Evolutionary conservation across 2,329 filamentous ascomycete species (phyloP), one percentile per base, ranked within the genome.

Genomic region (Xylariaceae sp.): DNA sequence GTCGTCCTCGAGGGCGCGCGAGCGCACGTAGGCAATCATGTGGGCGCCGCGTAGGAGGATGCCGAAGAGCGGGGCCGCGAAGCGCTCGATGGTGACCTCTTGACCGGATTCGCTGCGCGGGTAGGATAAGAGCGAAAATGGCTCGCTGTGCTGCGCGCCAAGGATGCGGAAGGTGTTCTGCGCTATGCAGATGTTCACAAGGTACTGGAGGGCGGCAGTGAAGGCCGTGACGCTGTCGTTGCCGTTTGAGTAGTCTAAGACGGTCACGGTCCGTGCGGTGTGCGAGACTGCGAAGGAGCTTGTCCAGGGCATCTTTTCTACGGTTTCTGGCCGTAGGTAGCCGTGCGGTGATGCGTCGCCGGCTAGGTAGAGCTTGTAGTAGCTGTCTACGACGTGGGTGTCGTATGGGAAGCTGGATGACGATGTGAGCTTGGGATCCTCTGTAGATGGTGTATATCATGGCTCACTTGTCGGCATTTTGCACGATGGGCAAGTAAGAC

Each of bases 41-140:
- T 89, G 83, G 0, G 74, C 80, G 45, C 86, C 86, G 63, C 85
- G 86, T 5, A 79, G 81, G 23, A 84, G 78, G 50, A 88, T 78
- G 2, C 86, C 86, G 62, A 89, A 88, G 2, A 89, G 75, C 3
- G 80, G 76, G 57, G 76, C 78, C 0, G 81, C 82, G 53, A 78
- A 77, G 9, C 85, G 78, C 61, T 71, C 68, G 51, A 70, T 61
- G 30, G 61, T 63, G 52, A 7, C 9, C 50, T 44, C 1, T 9
- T 53, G 1, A 30, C 60, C 13, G 23, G 1, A 1, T 18, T 48
- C 15, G 23, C 44, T 49, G 53, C 56, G 37, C 53, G 51, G 66
- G 64, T 53, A 62, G 55, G 17, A 72, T 65, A 72, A 63, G 56
- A 74, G 59, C 23, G 68, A 63, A 62, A 74, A 76, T 48, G 69